Conservation (phyloP, 306 rosid genomes). For the Quercus wislizeni region DNA sequence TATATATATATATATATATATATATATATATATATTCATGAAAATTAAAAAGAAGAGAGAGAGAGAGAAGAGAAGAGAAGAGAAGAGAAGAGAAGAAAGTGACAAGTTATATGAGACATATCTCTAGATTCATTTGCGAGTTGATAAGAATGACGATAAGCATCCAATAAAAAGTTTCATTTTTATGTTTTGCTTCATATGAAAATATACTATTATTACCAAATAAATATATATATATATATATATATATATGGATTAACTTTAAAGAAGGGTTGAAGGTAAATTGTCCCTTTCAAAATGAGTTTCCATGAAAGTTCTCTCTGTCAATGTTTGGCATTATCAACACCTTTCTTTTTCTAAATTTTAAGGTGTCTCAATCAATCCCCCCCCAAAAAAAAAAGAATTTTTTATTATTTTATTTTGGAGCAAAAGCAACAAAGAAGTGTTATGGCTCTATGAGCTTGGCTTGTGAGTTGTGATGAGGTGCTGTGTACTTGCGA, state of each 20-base stretch:
- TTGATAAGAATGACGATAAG: background rate
- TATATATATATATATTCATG: background rate
- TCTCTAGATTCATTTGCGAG: background rate
- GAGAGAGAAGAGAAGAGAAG: background rate
- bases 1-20: background rate
- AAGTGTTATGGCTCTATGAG: background rate
- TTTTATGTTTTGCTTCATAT: background rate
- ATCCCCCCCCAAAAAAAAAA: background rate
- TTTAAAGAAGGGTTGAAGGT: background rate
- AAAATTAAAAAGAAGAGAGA: background rate
- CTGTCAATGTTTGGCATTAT: background rate
- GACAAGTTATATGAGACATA: background rate
- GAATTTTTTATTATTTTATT: fast-evolving
- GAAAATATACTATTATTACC: background rate
- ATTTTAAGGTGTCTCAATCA: background rate
- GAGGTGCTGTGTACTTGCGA: background rate
- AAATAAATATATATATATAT: background rate
- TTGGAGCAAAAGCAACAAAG: background rate
- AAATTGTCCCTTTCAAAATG: conserved; percentile 11
- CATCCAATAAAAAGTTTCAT: background rate
- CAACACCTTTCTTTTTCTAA: conserved; percentile 10
- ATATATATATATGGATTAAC: background rate
- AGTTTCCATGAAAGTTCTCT: conserved; percentile 15
- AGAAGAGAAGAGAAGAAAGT: background rate
- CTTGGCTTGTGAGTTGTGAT: background rate